Conservation (phyloP, 495 filamentous ascomycete genomes). For the Eremomyces bilateralis region DNA sequence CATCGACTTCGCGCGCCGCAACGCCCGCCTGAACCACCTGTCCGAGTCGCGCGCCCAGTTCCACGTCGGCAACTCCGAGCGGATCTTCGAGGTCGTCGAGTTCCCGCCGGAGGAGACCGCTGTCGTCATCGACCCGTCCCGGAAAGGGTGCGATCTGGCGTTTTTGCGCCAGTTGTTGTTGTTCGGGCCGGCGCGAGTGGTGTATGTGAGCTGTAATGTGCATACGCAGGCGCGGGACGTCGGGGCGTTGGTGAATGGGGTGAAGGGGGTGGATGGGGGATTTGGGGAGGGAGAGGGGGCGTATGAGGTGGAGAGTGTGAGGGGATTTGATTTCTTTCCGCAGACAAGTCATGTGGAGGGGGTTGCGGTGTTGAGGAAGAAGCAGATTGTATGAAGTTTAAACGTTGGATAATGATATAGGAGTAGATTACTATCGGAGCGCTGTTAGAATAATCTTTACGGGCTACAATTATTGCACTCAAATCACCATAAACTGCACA, state of each 20-base stretch:
- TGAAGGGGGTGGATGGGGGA: conserved; percentile 19
- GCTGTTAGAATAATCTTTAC: no score
- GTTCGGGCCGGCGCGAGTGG: conserved; percentile 53
- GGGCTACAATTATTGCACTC: no score
- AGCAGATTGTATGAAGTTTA: no score
- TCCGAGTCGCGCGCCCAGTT: conserved; percentile 41
- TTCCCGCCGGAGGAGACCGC: conserved; percentile 63
- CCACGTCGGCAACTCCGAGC: conserved; percentile 61
- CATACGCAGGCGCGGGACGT: conserved; percentile 93
- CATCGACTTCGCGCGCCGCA: conserved; percentile 51
- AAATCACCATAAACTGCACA: no score
- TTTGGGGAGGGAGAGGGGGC: conserved; percentile 24
- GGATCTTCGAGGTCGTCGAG: conserved; percentile 48
- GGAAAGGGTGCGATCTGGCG: conserved; percentile 76
- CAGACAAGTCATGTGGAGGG: conserved; percentile 95
- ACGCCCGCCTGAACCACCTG: conserved; percentile 61
- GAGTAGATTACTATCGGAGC: no score
- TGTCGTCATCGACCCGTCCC: conserved; percentile 79
- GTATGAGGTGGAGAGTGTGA: conserved; percentile 80
- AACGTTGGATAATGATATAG: no score
- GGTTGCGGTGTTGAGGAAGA: conserved; percentile 62
- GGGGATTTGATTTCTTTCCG: conserved; percentile 95
- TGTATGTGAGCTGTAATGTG: conserved; percentile 95
- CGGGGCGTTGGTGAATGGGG: conserved; percentile 53
- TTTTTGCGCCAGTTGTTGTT: conserved; percentile 63